Evolutionary conservation across 148 eudicot species (phyloP).

Genomic region (Tetragonia tetragonoides): DNA sequence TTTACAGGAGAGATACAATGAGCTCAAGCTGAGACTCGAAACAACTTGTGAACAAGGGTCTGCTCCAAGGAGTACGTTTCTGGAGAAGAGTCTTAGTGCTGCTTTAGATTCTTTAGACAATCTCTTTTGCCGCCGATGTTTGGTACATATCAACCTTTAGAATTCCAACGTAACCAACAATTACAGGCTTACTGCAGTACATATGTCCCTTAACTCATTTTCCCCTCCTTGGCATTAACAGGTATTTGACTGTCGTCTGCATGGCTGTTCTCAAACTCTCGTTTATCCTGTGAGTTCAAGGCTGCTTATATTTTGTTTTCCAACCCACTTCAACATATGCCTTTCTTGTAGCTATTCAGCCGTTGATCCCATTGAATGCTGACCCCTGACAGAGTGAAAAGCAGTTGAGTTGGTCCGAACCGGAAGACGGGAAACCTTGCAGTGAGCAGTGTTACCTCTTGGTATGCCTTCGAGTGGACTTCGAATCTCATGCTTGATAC

Average conservation of each 20-base stretch:
- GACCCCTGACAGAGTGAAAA: conserved; percentile 56
- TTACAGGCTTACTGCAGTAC: background rate
- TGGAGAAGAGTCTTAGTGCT: conserved; percentile 66
- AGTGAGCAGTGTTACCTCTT: conserved; percentile 73
- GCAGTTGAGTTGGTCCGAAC: conserved; percentile 47
- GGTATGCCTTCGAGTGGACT: conserved; percentile 43
- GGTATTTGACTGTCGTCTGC: conserved; percentile 93
- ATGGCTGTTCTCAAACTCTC: conserved; percentile 76
- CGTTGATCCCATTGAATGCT: conserved; percentile 17
- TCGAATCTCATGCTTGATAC: conserved; percentile 10
- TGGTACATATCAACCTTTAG: conserved; percentile 45
- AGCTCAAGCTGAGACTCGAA: conserved; percentile 51
- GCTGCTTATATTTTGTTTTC: conserved; percentile 12
- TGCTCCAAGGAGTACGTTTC: conserved; percentile 29
- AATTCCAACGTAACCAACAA: background rate
- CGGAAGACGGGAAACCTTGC: conserved; percentile 72
- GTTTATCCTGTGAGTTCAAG: conserved; percentile 55
- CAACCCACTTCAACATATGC: background rate
- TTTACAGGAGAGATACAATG: conserved; percentile 63
- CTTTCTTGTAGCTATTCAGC: conserved; percentile 7
- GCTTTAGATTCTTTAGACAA: conserved; percentile 85
- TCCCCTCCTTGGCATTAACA: conserved; percentile 29
- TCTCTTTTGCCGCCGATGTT: conserved; percentile 94
- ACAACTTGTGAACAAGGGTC: conserved; percentile 26
- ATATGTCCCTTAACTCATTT: background rate